These are phyloP conservation scores for Evernia prunastri DNA, from an alignment of 495 filamentous ascomycete genomes.

Conservation along the genomic window DNA sequence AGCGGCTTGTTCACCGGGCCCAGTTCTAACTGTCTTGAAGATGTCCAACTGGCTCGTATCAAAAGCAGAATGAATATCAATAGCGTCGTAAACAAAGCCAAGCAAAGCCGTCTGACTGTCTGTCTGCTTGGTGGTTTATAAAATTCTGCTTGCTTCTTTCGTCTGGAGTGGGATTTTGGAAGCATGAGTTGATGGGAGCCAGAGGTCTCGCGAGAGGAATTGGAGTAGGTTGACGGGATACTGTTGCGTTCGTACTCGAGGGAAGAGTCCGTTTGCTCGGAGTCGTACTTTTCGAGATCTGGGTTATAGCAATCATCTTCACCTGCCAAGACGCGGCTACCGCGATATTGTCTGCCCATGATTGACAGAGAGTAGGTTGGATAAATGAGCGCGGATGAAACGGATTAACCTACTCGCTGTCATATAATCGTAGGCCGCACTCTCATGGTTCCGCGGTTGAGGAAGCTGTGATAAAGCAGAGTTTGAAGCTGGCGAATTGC, in stretches of 20 bases:
- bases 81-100: slow-evolving; percentile 59
- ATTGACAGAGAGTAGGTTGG: neutral
- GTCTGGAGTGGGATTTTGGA: slow-evolving; percentile 35
- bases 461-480: neutral
- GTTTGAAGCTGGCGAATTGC: neutral
- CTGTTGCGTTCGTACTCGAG: slow-evolving; percentile 36
- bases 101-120: slow-evolving; percentile 64
- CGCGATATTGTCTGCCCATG: slow-evolving; percentile 6
- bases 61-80: slow-evolving; percentile 66
- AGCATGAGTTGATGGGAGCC: slow-evolving; percentile 53
- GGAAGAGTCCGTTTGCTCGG: slow-evolving; percentile 37
- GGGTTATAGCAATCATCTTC: neutral
- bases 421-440: neutral
- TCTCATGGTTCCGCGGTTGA: neutral
- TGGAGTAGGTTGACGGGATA: slow-evolving; percentile 32
- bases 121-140: slow-evolving; percentile 56
- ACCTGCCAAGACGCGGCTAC: neutral
- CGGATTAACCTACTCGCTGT: neutral
- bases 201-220: slow-evolving; percentile 44
- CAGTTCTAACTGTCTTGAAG: slow-evolving; percentile 51
- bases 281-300: slow-evolving; percentile 34
- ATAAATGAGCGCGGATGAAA: neutral
- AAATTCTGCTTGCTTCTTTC: slow-evolving; percentile 38
- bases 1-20: slow-evolving; percentile 41
- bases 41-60: slow-evolving; percentile 60